A percentile compares a stretch with the other conserved stretches of the same genome.
phyloP scores from a whole-genome alignment of 2,329 filamentous ascomycete genomes.

The Diaporthe sp. region DNA sequence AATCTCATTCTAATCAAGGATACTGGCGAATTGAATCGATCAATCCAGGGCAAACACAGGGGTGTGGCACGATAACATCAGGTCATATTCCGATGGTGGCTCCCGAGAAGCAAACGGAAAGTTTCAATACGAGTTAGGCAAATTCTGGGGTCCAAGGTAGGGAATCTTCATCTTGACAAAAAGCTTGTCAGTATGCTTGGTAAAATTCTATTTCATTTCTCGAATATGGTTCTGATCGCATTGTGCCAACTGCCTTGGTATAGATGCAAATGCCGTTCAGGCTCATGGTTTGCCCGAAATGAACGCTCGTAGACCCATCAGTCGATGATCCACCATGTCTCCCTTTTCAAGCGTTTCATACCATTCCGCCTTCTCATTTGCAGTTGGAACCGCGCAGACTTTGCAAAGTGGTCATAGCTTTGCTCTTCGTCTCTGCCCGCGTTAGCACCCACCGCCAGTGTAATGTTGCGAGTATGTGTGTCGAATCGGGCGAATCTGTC shows the following conservation, averaged over 20 bases:
- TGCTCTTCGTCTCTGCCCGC: not conserved
- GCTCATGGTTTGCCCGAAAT: not conserved
- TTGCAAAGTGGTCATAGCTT: slow-evolving; percentile 1
- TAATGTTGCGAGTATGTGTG: not conserved
- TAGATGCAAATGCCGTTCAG: not conserved
- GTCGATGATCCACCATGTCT: slow-evolving; percentile 21
- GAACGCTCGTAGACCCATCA: not conserved
- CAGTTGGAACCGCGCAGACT: not conserved
- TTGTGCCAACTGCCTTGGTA: not conserved
- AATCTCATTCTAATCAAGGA: not conserved
- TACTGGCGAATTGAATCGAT: not conserved
- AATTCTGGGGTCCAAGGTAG: not conserved
- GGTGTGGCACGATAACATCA: not conserved
- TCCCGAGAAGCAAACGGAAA: not conserved
- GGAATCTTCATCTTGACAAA: too few relatives aligned
- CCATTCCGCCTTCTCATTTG: not conserved
- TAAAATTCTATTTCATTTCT: not conserved
- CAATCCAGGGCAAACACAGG: not conserved
- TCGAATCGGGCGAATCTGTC: not conserved
- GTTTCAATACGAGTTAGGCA: not conserved
- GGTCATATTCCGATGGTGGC: not conserved
- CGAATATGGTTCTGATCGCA: not conserved
- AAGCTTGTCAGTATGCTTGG: not conserved
- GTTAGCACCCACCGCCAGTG: not conserved
- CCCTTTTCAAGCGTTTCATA: not conserved